Percentiles rank a stretch among this genome's conserved stretches.
Conservation (phyloP, 192 early-diverging fungal genomes). For the Coemansia sp. region DNA sequence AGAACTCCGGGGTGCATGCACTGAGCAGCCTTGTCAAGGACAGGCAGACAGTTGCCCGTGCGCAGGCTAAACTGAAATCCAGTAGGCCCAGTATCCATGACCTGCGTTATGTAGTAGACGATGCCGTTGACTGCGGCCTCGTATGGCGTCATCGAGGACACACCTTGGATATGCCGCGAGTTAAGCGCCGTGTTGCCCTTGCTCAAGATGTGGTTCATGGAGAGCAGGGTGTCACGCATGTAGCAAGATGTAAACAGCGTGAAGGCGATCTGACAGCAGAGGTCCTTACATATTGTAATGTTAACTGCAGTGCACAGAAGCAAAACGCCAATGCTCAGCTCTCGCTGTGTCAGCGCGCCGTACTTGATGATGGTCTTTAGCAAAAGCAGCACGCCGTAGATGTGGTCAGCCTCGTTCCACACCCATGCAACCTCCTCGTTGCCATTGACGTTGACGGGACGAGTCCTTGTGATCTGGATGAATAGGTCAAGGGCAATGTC, state of each 20-base stretch:
- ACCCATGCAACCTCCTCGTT: constrained; percentile 32
- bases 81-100: constrained; percentile 49
- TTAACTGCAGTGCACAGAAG: constrained; percentile 44
- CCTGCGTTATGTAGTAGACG: constrained; percentile 49
- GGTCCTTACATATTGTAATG: constrained; percentile 22
- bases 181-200: constrained; percentile 24
- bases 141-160: constrained; percentile 30
- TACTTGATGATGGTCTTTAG: constrained; percentile 46
- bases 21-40: constrained; percentile 42
- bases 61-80: constrained; percentile 52
- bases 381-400: constrained; percentile 32
- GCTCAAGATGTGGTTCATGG: constrained; percentile 49
- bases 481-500: constrained; percentile 10
- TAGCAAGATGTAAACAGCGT: constrained; percentile 52
- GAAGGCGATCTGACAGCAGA: constrained; percentile 42
- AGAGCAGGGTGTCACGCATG: constrained; percentile 48
- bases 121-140: constrained; percentile 51
- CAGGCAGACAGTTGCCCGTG: constrained; percentile 50
- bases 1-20: constrained; percentile 44
- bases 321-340: constrained; percentile 25
- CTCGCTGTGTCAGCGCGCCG: constrained; percentile 34
- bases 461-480: constrained; percentile 16
- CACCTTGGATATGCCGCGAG: constrained; percentile 17
- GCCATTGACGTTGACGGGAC: constrained; percentile 12
- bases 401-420: constrained; percentile 34